Base-by-base conservation (phyloP, 768 basidiomycete genomes). In the Rhodotorula graminis region DNA sequence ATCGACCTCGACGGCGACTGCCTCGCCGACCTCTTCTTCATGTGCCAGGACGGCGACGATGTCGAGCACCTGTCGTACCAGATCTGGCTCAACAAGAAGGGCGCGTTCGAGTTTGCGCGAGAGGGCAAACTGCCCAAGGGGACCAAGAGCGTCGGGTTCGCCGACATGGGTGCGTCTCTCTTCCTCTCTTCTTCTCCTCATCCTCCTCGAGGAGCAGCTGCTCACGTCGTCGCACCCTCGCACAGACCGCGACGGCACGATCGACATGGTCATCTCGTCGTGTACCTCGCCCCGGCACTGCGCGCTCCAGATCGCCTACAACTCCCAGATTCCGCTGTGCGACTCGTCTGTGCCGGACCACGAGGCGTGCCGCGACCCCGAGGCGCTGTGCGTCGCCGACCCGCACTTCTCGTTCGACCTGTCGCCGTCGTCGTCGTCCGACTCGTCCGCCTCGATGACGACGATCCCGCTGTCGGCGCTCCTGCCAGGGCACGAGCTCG, bases 1-100 rank as follows among this genome's bases (percentile, higher is more conserved):
- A 86, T 98, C 10, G 96, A 99, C 78, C 82, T 99, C 52, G 87
- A 98, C 72, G 96, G 96, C 21, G 96, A 99, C 80, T 98, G 96
- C 80, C 84, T 96, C 8, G 92, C 72, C 90, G 95, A 99, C 77
- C 82, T 98, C 7, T 95, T 99, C 80, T 84, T 99, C 14, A 87
- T 91, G 19, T 98, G 96, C 79, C 14, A 63, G 27, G 29, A 57
- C 23, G 62, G 29, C 25, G 52, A 86, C 0, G 83, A 81, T 33
- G 62, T 56, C n/a, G 73, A 50, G 84, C 21, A 37, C 19, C 31
- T 23, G 33, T 21, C 31, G 18, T 95, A 88, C 81, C 93, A 98
- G 80, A 89, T 98, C 61, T 99, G 95, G 94, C 81, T 90, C 27
- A 97, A 96, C 80, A 84, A 89, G 77, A 93, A 94, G 78, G 84